A percentile compares a stretch with the other conserved stretches of the same genome.
These are phyloP conservation scores for Candida anutae DNA, from an alignment of 1,139 yeast species.

Conservation along the genomic window DNA sequence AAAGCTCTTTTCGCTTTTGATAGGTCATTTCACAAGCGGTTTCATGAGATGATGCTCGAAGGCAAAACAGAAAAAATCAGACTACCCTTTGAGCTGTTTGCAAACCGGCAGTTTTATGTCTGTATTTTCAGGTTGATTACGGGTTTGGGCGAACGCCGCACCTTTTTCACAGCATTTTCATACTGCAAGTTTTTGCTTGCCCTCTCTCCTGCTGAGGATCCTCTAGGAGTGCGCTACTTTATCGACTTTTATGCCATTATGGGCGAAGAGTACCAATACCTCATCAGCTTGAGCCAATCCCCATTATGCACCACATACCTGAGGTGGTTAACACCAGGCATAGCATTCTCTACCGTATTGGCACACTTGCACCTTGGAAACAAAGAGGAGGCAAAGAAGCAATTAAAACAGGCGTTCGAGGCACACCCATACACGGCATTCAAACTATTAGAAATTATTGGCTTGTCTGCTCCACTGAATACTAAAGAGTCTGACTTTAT, in stretches of 20 bases:
- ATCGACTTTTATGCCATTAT: slow-evolving; percentile 72
- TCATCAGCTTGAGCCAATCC: slow-evolving; percentile 48
- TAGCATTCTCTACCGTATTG: slow-evolving; percentile 59
- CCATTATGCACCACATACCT: slow-evolving; percentile 49
- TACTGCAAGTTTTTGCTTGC: slow-evolving; percentile 66
- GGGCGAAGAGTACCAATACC: slow-evolving; percentile 57
- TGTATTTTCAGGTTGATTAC: slow-evolving; percentile 67
- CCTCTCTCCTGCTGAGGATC: slow-evolving; percentile 73
- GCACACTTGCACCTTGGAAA: slow-evolving; percentile 44
- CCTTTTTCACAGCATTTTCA: slow-evolving; percentile 66
- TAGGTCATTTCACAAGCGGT: slow-evolving; percentile 36
- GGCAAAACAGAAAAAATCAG: slow-evolving; percentile 56
- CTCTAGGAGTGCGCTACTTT: slow-evolving; percentile 74
- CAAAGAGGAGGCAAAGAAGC: slow-evolving; percentile 34
- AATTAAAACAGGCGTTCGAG: slow-evolving; percentile 43
- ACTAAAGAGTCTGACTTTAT: slow-evolving; percentile 17
- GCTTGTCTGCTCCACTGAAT: slow-evolving; percentile 15
- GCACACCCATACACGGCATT: slow-evolving; percentile 56
- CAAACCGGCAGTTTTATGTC: slow-evolving; percentile 72
- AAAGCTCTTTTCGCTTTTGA: slow-evolving; percentile 76
- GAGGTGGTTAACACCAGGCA: slow-evolving; percentile 69
- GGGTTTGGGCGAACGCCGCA: slow-evolving; percentile 69
- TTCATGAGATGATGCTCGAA: slow-evolving; percentile 39
- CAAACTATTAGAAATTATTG: slow-evolving; percentile 38
- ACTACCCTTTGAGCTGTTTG: slow-evolving; percentile 67